Conservation (phyloP, 2,329 filamentous ascomycete species). For the Fusarium buharicum region DNA sequence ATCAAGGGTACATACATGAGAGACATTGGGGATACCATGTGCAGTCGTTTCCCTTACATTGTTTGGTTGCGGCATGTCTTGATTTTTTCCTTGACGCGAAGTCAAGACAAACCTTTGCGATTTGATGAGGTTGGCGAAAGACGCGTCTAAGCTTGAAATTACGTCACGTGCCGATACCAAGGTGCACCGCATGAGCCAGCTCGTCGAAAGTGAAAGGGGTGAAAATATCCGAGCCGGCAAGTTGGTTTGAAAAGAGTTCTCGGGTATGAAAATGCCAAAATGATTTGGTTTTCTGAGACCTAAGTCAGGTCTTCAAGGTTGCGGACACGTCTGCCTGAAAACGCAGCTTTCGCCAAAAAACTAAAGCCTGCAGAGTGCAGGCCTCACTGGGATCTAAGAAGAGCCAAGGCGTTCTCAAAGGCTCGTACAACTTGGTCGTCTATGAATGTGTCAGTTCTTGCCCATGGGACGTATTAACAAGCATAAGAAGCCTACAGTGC, state of each 20-base stretch:
- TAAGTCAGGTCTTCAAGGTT: neutral
- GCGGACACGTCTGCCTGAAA: neutral
- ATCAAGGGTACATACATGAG: slow-evolving; percentile 35
- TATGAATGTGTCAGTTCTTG: slow-evolving; percentile 39
- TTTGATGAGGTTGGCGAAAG: slow-evolving; percentile 26
- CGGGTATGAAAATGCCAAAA: neutral
- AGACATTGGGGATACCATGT: slow-evolving; percentile 42
- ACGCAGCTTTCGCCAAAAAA: neutral
- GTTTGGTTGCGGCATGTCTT: slow-evolving; percentile 39
- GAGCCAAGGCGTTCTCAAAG: slow-evolving; percentile 69
- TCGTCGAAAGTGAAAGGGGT: neutral
- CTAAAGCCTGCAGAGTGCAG: neutral
- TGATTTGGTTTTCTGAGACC: neutral
- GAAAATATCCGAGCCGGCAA: neutral
- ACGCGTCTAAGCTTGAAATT: slow-evolving; percentile 26
- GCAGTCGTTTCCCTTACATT: slow-evolving; percentile 22
- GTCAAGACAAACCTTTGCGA: slow-evolving; percentile 10
- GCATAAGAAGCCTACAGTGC: slow-evolving; percentile 72
- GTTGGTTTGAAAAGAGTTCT: neutral
- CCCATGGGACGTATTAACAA: neutral
- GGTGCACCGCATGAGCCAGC: slow-evolving; percentile 10
- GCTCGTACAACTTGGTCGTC: slow-evolving; percentile 68
- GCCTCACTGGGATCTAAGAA: slow-evolving; percentile 56
- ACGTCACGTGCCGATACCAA: slow-evolving; percentile 38
- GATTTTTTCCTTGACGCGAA: slow-evolving; percentile 12